These are phyloP conservation scores for Malus fusca DNA, from an alignment of 306 rosid species.

Conservation along the genomic window DNA sequence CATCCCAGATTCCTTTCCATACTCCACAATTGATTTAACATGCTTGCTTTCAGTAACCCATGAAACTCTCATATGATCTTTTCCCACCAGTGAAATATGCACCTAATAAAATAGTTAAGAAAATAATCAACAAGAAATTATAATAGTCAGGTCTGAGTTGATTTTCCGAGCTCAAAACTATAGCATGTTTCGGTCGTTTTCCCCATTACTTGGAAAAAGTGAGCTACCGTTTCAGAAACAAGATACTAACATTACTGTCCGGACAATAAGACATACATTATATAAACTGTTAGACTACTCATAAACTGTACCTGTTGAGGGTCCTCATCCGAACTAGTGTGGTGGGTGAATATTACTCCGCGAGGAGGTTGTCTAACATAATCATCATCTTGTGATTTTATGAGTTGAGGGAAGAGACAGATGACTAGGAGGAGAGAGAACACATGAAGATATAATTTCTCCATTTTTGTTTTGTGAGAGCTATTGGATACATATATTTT, in stretches of 20 bases:
- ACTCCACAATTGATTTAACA: slow-evolving; percentile 22
- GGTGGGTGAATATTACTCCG: slow-evolving; percentile 1
- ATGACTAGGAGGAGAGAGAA: slow-evolving; percentile 10
- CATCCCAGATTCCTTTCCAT: slow-evolving; percentile 25
- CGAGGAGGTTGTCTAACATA: slow-evolving; percentile 23
- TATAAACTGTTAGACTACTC: background rate
- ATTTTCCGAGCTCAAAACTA: background rate
- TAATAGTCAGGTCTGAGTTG: background rate
- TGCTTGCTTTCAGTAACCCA: slow-evolving; percentile 54
- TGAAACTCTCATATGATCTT: slow-evolving; percentile 54
- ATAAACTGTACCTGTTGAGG: slow-evolving; percentile 27
- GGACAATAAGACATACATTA: background rate
- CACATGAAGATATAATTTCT: background rate
- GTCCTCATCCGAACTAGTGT: slow-evolving; percentile 22
- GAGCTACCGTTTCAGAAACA: no score
- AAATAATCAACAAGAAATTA: background rate
- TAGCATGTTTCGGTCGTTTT: background rate
- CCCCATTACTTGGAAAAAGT: background rate
- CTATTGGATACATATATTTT: background rate
- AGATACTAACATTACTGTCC: no score
- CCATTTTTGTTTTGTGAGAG: background rate
- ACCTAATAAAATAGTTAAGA: slow-evolving; percentile 26
- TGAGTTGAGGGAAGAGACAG: slow-evolving; percentile 1
- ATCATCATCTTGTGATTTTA: slow-evolving; percentile 10
- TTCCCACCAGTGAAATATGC: slow-evolving; percentile 64